phyloP scores from a whole-genome alignment of 2,329 filamentous ascomycete species.

The Fusarium temperatum region DNA sequence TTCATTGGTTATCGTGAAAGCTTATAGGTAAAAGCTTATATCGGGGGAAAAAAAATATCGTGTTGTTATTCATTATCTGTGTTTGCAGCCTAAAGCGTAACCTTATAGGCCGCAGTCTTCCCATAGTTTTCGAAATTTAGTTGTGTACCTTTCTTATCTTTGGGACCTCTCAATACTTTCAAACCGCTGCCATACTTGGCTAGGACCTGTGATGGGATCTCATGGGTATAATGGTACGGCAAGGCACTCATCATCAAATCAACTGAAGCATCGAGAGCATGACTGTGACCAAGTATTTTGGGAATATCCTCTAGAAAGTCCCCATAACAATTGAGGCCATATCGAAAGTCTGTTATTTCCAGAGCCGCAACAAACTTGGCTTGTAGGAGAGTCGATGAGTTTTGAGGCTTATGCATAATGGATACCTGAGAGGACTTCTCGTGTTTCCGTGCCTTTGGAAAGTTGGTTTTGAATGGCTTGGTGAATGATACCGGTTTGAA shows the following conservation, averaged over 20 bases:
- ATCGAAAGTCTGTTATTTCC: constrained; percentile 52
- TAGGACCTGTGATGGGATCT: constrained; percentile 26
- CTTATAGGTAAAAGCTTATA: too few relatives aligned
- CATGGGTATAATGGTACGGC: constrained; percentile 27
- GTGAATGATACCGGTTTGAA: constrained; percentile 51
- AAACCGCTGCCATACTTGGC: constrained; percentile 42
- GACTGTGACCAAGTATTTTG: constrained; percentile 52
- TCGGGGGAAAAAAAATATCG: too few relatives aligned
- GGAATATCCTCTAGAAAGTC: constrained; percentile 55
- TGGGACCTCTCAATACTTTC: constrained; percentile 31
- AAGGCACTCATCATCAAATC: constrained; percentile 39
- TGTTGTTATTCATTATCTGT: too few relatives aligned
- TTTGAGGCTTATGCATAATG: not conserved
- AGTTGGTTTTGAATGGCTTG: not conserved
- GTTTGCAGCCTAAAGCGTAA: too few relatives aligned
- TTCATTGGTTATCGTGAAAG: too few relatives aligned
- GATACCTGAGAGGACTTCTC: not conserved
- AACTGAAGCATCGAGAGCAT: constrained; percentile 52
- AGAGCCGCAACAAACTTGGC: constrained; percentile 44
- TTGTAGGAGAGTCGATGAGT: constrained; percentile 22
- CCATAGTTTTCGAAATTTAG: constrained; percentile 1
- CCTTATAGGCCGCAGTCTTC: too few relatives aligned
- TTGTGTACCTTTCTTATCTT: constrained; percentile 32
- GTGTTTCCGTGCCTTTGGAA: not conserved
- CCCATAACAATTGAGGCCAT: constrained; percentile 57